These are phyloP conservation scores for Odontarrhena argentea DNA, from an alignment of 345 rosid species.

Conservation along the genomic window DNA sequence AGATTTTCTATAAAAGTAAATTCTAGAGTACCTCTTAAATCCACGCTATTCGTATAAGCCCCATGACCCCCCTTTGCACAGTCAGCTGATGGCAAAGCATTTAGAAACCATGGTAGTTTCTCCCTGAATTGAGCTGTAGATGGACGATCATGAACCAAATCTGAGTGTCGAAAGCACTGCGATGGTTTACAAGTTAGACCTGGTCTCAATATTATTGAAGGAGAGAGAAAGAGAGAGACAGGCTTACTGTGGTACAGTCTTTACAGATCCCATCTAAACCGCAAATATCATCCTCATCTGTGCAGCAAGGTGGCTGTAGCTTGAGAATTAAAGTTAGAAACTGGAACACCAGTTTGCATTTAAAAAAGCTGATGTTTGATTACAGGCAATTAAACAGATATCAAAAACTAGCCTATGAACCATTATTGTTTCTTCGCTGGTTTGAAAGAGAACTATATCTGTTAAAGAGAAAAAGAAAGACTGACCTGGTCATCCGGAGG, in stretches of 20 bases:
- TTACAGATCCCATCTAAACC: constrained; percentile 72
- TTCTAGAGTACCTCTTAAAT: constrained; percentile 59
- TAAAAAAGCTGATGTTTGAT: constrained; percentile 29
- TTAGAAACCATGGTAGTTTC: constrained; percentile 91
- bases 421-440: constrained; percentile 18
- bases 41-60: constrained; percentile 84
- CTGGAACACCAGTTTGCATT: constrained; percentile 25
- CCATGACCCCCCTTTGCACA: constrained; percentile 99
- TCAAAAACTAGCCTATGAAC: constrained; percentile 19
- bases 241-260: constrained; percentile 89
- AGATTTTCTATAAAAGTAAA: constrained; percentile 18
- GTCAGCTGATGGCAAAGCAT: constrained; percentile 95
- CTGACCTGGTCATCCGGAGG: constrained; percentile 97
- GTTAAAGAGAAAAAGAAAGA: constrained; percentile 20
- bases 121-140: constrained; percentile 75
- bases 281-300: constrained; percentile 69
- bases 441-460: constrained; percentile 4
- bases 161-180: constrained; percentile 89
- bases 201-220: constrained; percentile 23
- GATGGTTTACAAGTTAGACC: constrained; percentile 42
- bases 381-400: constrained; percentile 22
- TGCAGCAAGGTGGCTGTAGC: constrained; percentile 88
- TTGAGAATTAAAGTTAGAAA: constrained; percentile 29
- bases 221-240: constrained; percentile 4
- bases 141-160: constrained; percentile 71